Base-by-base conservation (phyloP, 2,329 filamentous ascomycete species). In the Curvularia lunata region DNA sequence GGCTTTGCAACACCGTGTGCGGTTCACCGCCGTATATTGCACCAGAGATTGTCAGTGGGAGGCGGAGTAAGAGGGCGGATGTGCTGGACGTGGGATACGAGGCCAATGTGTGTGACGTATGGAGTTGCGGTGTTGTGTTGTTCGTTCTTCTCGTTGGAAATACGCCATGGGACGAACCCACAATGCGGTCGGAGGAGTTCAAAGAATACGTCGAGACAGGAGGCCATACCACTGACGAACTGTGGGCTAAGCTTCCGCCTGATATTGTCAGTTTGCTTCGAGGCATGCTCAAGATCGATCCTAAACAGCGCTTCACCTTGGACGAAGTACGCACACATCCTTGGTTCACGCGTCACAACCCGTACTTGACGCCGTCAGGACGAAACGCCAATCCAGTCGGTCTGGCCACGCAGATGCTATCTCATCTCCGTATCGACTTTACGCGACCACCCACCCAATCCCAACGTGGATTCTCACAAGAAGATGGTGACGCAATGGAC, bases 11-110 rank as follows among this genome's bases (percentile, higher is more conserved):
- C 13, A 97, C 94, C 2, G 90, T 98, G 65, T 99, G 95, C 73
- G 95, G 95, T 6, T 97, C 92, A 68, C 95, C 95, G 19, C 95
- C 95, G 0, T 99, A 99, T 71, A 97, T 99, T 71, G 95, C 95
- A 0, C 95, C 96, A 0, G 95, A 99, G 78, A 95, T 99, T 27
- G 79, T 88, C 18, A 79, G 75, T 30, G 84, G 84, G 45, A 81
- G 78, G 52, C 66, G 73, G 46, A 80, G 79, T 55, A 74, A 75
- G 67, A 83, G 81, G 72, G 79, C 75, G 47, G 74, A 83, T 40
- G 68, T 83, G 37, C 78, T 84, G 50, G 80, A 83, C 25, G 69
- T 74, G 47, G 87, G 89, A 54, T 94, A 94, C 72, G 83, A 85
- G 28, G 88, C 93, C 7, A 91, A 97, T 61, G 79, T 91, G 41